Base-by-base conservation (phyloP, 108 stramenopile genomes). In the Craspedostauros australis region DNA sequence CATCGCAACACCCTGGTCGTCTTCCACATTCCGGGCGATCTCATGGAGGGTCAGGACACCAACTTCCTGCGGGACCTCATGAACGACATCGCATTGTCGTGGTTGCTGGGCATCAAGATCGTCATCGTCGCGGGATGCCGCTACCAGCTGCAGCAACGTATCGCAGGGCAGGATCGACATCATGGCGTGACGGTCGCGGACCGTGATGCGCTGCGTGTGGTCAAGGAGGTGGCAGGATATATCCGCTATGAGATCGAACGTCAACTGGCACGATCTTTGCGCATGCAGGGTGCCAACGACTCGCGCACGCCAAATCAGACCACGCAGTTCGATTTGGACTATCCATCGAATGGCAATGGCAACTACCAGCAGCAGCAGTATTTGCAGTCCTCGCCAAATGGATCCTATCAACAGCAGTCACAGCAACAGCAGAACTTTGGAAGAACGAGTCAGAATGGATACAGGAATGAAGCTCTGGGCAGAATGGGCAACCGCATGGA, bases 171-270 rank as follows among this genome's bases (percentile, higher is more conserved):
- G 14, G 41, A 65, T 44, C 46, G 24, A 36, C 72, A 62, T 33
- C 72, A 75, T 73, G 80, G 76, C n/a, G 61, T 93, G 19, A 65
- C 82, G 4, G 73, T 97, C 11, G 94, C 96, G 4, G 86, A 93
- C 62, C 57, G 73, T 33, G 83, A 88, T 25, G 76, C 81, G 4
- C 57, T 94, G 21, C 54, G 89, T 37, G 73, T 95, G 30, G 86
- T 93, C 16, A 94, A 95, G 59, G 96, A 94, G 66, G 94, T 94
- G 52, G 91, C 94, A 6, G 96, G 96, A 24, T 90, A 80, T 53
- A 93, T 94, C n/a, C 67, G 96, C 46, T 92, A 94, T 67, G 94
- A 95, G 60, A 91, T 97, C 44, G 96, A 97, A 55, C 62, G 92
- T 28, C 78, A 89, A 41, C 60, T 97, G 44, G 93, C 91, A 15